phyloP scores from a whole-genome alignment of 768 basidiomycete genomes.

The Termitomyces bulborhizus region DNA sequence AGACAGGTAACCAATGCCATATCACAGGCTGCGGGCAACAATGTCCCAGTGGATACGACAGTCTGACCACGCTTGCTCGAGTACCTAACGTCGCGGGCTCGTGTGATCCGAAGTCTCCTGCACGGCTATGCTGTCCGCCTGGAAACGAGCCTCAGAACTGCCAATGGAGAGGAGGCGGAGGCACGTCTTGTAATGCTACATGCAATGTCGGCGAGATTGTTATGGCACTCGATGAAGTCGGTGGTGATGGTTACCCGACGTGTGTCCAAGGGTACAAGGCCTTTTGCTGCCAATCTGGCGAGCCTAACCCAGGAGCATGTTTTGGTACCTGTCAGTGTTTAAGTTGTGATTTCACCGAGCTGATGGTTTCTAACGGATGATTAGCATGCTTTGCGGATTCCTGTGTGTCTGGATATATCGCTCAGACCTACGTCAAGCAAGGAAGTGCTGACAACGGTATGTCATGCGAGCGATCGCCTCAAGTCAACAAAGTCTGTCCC shows the following conservation, averaged over 20 bases:
- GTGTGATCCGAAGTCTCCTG: background rate
- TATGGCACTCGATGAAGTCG: background rate
- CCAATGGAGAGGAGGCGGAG: background rate
- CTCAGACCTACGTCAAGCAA: background rate
- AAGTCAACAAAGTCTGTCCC: background rate
- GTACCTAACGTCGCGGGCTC: background rate
- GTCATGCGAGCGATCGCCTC: background rate
- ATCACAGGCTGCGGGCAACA: background rate
- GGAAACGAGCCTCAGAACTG: background rate
- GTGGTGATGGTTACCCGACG: background rate
- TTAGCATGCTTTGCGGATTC: background rate
- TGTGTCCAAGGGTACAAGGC: background rate
- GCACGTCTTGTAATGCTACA: background rate
- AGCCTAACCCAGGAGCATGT: background rate
- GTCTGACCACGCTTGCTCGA: background rate
- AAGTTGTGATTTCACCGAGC: too few species aligned
- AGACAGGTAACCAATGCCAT: background rate
- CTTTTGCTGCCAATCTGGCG: background rate
- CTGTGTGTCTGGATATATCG: background rate
- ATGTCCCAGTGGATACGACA: background rate
- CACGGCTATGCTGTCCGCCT: background rate
- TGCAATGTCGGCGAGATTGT: background rate
- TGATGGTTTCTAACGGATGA: background rate
- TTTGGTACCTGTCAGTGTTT: background rate
- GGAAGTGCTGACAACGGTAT: background rate